Conservation (phyloP, 169 alveolate genomes). For the Plasmodium blacklocki region DNA sequence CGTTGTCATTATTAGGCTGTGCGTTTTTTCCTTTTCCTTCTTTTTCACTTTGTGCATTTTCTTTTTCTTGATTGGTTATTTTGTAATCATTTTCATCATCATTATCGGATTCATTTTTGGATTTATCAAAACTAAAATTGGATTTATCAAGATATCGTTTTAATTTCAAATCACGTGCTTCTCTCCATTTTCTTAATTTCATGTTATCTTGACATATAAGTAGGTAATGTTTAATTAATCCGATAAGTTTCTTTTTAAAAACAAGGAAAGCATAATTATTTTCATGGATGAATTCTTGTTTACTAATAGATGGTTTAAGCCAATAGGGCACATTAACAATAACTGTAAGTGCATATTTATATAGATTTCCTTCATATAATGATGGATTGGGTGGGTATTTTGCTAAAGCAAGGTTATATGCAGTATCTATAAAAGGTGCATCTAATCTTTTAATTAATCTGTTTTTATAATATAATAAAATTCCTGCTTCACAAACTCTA, state of each 20-base stretch:
- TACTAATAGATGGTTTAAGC: constrained; percentile 91
- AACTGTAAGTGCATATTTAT: constrained; percentile 89
- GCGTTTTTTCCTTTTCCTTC: too few species aligned
- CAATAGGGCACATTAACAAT: constrained; percentile 92
- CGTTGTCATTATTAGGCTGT: neutral
- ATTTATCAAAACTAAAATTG: neutral
- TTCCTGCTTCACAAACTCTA: constrained; percentile 91
- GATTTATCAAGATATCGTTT: constrained; percentile 38
- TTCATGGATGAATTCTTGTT: constrained; percentile 92
- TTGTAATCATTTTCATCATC: constrained; percentile 53
- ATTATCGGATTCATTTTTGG: constrained; percentile 41
- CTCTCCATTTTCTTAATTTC: constrained; percentile 84
- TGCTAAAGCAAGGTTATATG: constrained; percentile 83
- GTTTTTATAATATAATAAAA: constrained; percentile 89
- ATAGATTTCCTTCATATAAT: constrained; percentile 79
- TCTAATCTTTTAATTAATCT: constrained; percentile 90
- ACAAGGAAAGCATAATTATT: constrained; percentile 88
- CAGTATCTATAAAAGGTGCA: constrained; percentile 89
- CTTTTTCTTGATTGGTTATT: constrained; percentile 19
- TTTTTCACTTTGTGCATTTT: neutral
- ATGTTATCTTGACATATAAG: constrained; percentile 79
- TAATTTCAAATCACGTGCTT: constrained; percentile 51
- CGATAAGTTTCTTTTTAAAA: constrained; percentile 85
- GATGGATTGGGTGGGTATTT: constrained; percentile 77
- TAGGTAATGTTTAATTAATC: constrained; percentile 83